phyloP scores from a whole-genome alignment of 2,329 filamentous ascomycete species.

The Aspergillus niger region DNA sequence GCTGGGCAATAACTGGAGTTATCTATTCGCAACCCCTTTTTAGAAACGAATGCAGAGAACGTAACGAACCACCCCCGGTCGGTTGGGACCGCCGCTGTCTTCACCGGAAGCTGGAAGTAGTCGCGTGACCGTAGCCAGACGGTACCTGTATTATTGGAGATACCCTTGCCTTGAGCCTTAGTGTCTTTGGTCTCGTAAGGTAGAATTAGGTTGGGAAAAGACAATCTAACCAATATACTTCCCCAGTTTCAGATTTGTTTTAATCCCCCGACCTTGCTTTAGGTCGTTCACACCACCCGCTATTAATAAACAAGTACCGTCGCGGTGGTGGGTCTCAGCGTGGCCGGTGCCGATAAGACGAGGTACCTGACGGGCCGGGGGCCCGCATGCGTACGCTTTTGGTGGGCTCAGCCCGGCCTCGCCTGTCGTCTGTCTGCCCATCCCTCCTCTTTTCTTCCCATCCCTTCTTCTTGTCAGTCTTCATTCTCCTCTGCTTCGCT shows the following conservation, averaged over 20 bases:
- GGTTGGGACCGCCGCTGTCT: neutral
- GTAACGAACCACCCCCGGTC: constrained; percentile 15
- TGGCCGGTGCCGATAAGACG: constrained; percentile 15
- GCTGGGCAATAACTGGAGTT: constrained; percentile 10
- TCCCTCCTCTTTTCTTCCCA: constrained; percentile 17
- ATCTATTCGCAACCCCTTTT: constrained; percentile 13
- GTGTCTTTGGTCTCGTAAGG: neutral
- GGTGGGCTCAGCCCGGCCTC: constrained; percentile 7
- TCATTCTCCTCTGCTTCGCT: neutral
- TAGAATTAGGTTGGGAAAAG: neutral
- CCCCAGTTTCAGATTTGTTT: neutral
- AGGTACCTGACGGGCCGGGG: constrained; percentile 19
- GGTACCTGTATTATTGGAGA: neutral
- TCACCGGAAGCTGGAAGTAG: neutral
- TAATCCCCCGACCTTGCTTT: neutral
- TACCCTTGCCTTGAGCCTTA: neutral
- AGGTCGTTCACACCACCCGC: neutral
- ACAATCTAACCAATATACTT: neutral
- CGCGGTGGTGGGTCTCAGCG: constrained; percentile 2
- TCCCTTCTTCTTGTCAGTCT: constrained; percentile 4
- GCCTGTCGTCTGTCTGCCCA: constrained; percentile 12
- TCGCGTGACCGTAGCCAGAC: neutral
- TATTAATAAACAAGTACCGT: constrained; percentile 5
- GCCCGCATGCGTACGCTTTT: constrained; percentile 24
- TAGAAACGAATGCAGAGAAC: constrained; percentile 25